phyloP scores from a whole-genome alignment of 1,284 basidiomycete species.

The Peniophora sp. region DNA sequence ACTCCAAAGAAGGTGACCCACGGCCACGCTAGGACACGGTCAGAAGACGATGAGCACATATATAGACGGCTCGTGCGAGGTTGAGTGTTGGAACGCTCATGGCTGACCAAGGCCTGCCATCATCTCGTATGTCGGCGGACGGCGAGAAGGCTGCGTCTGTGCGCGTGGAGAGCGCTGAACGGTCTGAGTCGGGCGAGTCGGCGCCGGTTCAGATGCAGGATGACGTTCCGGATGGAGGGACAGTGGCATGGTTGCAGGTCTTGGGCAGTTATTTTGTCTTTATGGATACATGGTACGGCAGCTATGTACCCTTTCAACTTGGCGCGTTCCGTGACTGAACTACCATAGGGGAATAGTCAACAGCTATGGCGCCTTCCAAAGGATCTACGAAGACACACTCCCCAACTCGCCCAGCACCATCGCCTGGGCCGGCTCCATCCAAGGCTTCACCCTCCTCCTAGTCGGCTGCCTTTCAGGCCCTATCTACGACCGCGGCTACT shows the following conservation, averaged over 20 bases:
- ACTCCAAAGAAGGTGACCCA: no score
- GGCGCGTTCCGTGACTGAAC: not conserved
- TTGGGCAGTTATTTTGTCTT: not conserved
- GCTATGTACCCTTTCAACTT: not conserved
- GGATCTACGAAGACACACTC: conserved; percentile 1
- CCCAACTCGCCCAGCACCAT: not conserved
- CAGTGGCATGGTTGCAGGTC: not conserved
- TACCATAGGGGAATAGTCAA: not conserved
- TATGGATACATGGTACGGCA: not conserved
- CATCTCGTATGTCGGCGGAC: no score
- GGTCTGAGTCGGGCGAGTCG: not conserved
- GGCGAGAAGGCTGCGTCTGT: no score
- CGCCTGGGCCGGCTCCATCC: not conserved
- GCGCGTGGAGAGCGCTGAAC: no score
- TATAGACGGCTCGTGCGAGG: no score
- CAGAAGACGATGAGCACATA: no score
- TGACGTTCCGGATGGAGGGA: not conserved
- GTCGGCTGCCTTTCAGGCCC: not conserved
- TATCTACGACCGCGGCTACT: not conserved
- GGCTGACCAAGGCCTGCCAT: no score
- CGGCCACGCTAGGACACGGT: no score
- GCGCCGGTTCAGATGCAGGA: not conserved
- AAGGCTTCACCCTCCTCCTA: not conserved
- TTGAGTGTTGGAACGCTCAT: no score
- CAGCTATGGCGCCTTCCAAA: conserved; percentile 1